These are phyloP conservation scores for Teratosphaeria destructans DNA, from an alignment of 2,329 filamentous ascomycete genomes.

Conservation along the genomic window DNA sequence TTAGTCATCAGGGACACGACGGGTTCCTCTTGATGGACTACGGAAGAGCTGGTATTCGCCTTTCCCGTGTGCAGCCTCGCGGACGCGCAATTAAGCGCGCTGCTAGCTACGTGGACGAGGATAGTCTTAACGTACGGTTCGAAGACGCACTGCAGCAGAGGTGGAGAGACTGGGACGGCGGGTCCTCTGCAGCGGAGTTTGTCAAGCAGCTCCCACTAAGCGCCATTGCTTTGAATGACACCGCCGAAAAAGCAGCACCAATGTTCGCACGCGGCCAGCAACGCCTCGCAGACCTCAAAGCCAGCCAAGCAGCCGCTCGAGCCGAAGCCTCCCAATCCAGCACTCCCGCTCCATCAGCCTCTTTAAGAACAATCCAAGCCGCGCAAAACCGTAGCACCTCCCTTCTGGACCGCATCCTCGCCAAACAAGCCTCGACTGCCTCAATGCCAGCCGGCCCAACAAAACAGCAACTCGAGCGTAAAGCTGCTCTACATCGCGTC, in stretches of 20 bases:
- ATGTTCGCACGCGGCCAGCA: constrained; percentile 56
- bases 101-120: constrained; percentile 21
- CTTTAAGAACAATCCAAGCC: constrained; percentile 28
- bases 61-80: constrained; percentile 9
- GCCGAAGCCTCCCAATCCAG: constrained; percentile 2
- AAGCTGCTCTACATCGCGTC: constrained; percentile 36
- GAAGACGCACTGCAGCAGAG: constrained; percentile 35
- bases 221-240: constrained; percentile 42
- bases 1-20: constrained; percentile 21
- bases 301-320: constrained; percentile 29
- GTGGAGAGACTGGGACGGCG: constrained; percentile 33
- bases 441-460: constrained; percentile 29
- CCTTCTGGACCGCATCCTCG: constrained; percentile 41
- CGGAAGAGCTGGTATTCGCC: constrained; percentile 20
- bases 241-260: constrained; percentile 42
- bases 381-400: constrained; percentile 31
- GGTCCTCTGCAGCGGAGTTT: constrained; percentile 33
- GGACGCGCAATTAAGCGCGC: constrained; percentile 11
- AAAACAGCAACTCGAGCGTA: constrained; percentile 34
- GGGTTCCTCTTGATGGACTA: constrained; percentile 19
- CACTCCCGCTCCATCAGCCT: background rate
- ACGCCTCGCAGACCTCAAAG: constrained; percentile 58
- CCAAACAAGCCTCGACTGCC: constrained; percentile 35
- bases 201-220: constrained; percentile 48
- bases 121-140: constrained; percentile 40